Conservation (phyloP, 257 asterid genomes). For the Verbena officinalis region DNA sequence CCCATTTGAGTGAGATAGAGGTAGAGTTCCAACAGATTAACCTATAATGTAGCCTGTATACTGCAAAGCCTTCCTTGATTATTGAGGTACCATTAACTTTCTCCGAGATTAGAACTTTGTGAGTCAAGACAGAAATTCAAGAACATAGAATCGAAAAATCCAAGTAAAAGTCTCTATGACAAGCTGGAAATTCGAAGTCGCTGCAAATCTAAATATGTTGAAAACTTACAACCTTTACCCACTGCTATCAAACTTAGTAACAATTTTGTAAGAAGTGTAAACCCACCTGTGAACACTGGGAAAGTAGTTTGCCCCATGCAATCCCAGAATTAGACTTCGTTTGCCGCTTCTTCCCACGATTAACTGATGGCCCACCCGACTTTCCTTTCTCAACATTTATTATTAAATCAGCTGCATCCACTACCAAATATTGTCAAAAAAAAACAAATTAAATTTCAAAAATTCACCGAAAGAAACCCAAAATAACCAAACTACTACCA, state of each 20-base stretch:
- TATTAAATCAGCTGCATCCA: constrained; percentile 43
- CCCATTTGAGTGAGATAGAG: not conserved
- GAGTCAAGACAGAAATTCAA: not conserved
- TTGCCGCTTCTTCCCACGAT: constrained; percentile 57
- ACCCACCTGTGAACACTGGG: constrained; percentile 72
- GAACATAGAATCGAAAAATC: not conserved
- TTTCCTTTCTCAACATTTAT: constrained; percentile 51
- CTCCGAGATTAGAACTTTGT: too few species aligned
- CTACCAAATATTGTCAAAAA: constrained; percentile 13
- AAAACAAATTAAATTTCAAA: not conserved
- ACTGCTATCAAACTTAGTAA: not conserved
- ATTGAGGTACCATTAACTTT: too few species aligned
- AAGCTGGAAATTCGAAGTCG: not conserved
- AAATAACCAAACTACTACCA: constrained; percentile 14
- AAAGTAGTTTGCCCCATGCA: constrained; percentile 92
- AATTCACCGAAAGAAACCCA: constrained; percentile 1
- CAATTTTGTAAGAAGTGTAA: constrained; percentile 1
- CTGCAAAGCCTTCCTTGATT: not conserved
- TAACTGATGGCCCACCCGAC: constrained; percentile 33
- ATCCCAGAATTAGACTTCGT: constrained; percentile 49
- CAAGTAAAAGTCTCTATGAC: not conserved
- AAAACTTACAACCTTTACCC: not conserved
- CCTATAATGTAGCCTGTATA: not conserved
- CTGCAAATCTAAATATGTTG: constrained; percentile 8
- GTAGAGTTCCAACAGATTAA: not conserved